Evolutionary conservation across 2,329 filamentous ascomycete species (phyloP).

Genomic region (Penicillium sp.): DNA sequence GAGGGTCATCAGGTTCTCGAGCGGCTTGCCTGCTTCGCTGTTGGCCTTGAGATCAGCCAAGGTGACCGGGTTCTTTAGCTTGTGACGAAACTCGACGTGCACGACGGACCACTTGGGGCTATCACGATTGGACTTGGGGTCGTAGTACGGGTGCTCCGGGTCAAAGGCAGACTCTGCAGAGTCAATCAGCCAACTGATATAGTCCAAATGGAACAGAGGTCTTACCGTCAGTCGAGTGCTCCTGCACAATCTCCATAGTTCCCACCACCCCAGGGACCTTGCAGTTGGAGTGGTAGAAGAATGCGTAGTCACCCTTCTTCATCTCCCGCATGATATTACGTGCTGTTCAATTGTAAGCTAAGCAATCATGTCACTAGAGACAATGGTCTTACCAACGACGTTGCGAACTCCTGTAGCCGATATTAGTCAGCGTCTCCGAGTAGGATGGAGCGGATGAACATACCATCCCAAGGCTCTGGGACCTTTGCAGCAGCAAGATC

Average conservation of each 20-base stretch:
- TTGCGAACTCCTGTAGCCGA: slow-evolving; percentile 45
- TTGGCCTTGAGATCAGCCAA: slow-evolving; percentile 70
- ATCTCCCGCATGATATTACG: slow-evolving; percentile 88
- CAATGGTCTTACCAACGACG: slow-evolving; percentile 35
- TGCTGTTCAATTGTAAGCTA: slow-evolving; percentile 48
- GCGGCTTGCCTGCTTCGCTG: slow-evolving; percentile 53
- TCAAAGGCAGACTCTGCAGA: slow-evolving; percentile 66
- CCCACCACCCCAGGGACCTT: slow-evolving; percentile 85
- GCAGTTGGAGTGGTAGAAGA: slow-evolving; percentile 96
- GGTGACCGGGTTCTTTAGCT: slow-evolving; percentile 69
- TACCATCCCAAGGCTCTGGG: slow-evolving; percentile 91
- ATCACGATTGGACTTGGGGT: slow-evolving; percentile 66
- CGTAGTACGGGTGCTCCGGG: slow-evolving; percentile 74
- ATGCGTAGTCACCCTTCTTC: slow-evolving; percentile 86
- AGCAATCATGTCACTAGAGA: not conserved
- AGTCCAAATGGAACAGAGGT: slow-evolving; percentile 27
- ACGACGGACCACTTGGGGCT: slow-evolving; percentile 85
- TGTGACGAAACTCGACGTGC: slow-evolving; percentile 80
- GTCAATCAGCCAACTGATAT: not conserved
- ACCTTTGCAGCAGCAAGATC: slow-evolving; percentile 69
- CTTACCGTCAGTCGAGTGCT: slow-evolving; percentile 75
- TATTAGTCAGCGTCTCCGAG: not conserved
- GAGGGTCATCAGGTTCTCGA: slow-evolving; percentile 78
- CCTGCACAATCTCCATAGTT: slow-evolving; percentile 82
- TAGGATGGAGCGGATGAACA: slow-evolving; percentile 31